phyloP scores from a whole-genome alignment of 179 eudicot species.

The Beta macrorhiza region DNA sequence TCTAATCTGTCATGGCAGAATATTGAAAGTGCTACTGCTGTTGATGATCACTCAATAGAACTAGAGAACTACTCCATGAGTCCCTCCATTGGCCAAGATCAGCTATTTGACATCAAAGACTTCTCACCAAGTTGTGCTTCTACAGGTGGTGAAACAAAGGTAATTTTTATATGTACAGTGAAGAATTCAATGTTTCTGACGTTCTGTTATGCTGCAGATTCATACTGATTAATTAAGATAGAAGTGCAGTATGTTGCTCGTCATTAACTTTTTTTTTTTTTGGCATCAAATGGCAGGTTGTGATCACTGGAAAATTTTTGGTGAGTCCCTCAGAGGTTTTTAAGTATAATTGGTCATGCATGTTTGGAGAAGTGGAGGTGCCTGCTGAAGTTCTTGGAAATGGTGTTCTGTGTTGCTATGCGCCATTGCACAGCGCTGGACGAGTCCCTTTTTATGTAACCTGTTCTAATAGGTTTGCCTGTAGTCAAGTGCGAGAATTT shows the following conservation, averaged over 20 bases:
- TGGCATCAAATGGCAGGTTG: constrained; percentile 40
- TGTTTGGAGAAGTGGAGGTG: constrained; percentile 80
- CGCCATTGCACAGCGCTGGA: constrained; percentile 56
- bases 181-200: neutral
- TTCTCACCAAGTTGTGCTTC: constrained; percentile 63
- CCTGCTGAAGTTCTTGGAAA: constrained; percentile 51
- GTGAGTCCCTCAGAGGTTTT: constrained; percentile 36
- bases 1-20: constrained; percentile 60
- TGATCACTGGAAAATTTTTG: constrained; percentile 52
- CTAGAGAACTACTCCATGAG: constrained; percentile 53
- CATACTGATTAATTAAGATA: neutral
- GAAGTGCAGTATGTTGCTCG: neutral
- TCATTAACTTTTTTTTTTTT: neutral
- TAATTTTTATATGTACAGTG: constrained; percentile 15
- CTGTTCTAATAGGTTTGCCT: constrained; percentile 67
- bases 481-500: constrained; percentile 78
- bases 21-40: constrained; percentile 42
- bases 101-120: constrained; percentile 64
- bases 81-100: constrained; percentile 70
- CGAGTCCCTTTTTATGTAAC: constrained; percentile 67
- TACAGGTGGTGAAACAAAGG: constrained; percentile 50
- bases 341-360: constrained; percentile 53
- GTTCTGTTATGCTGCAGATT: neutral
- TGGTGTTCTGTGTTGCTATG: constrained; percentile 51
- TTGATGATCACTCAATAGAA: constrained; percentile 46